Conservation (phyloP, 2,329 filamentous ascomycete genomes). For the Cercospora beticola region DNA sequence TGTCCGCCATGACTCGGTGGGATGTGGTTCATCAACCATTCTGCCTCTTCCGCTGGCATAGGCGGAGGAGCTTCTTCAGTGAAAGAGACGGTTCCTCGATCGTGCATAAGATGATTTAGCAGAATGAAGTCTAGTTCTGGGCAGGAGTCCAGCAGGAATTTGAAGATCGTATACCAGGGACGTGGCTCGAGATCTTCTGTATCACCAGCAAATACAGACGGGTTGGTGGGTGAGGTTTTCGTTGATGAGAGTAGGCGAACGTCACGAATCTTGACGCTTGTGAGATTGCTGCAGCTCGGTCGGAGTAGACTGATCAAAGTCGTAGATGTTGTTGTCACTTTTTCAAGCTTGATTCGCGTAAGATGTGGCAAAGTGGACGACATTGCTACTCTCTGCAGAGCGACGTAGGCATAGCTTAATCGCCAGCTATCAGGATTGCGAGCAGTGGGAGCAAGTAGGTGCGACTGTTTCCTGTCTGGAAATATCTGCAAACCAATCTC, state of each 20-base stretch:
- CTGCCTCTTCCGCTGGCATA: conserved; percentile 15
- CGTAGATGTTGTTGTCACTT: conserved; percentile 28
- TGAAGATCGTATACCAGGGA: conserved; percentile 33
- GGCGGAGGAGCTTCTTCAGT: conserved; percentile 20
- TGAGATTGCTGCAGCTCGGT: conserved; percentile 24
- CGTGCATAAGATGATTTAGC: conserved; percentile 33
- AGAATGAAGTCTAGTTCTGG: conserved; percentile 30
- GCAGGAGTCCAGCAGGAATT: conserved; percentile 26
- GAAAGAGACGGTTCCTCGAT: conserved; percentile 30
- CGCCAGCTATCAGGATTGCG: conserved; percentile 27
- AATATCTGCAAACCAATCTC: conserved; percentile 35
- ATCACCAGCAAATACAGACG: conserved; percentile 9
- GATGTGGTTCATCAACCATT: conserved; percentile 22
- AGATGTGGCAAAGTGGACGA: conserved; percentile 23
- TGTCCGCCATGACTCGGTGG: conserved; percentile 17
- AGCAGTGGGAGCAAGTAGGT: conserved; percentile 25
- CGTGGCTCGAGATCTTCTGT: conserved; percentile 13
- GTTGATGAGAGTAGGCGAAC: conserved; percentile 30
- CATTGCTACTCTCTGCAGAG: conserved; percentile 21
- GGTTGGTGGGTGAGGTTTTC: conserved; percentile 14
- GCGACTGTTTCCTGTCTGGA: conserved; percentile 25
- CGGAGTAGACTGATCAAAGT: conserved; percentile 27
- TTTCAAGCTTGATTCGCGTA: conserved; percentile 35
- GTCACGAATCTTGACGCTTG: conserved; percentile 35
- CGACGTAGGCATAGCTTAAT: conserved; percentile 27